Base-by-base conservation (phyloP, 345 rosid genomes). In the Euclidium syriacum region DNA sequence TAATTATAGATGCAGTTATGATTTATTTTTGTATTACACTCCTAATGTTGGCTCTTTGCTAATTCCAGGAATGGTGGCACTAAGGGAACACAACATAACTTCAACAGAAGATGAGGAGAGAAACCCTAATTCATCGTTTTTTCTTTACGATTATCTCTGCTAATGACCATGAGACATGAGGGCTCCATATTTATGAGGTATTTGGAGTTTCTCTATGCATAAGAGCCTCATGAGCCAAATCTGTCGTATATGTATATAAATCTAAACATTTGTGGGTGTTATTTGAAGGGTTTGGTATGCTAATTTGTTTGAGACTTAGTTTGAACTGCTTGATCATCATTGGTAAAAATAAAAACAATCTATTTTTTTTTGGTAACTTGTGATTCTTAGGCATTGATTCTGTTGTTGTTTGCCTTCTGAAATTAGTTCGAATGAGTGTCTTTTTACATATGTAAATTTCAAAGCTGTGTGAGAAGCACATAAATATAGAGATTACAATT, bases 71-170 rank as follows among this genome's bases (percentile, higher is more conserved):
- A 36, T 35, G 41, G 49, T 52, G 54, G 44, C 53, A 54, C 24
- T 47, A 62, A 46, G 8, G 20, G 69, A 62, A 70, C 35, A 46
- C 47, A 70, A 55, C 52, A 54, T 52, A 46, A 39, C 52, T 59
- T 61, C 61, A 43, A 52, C 68, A 27, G 43, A 22, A 14, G 64
- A 54, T 53, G 68, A 70, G 9, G 74, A 62, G 29, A 54, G 11
- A 62, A 70, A 14, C 74, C 63, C 44, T 47, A 70, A 6, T 62
- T 53, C 62, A 52, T 34, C 43, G 5, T 62, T 70, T 39, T 54
- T 68, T 36, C 19, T 62, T 16, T 38, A 62, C n/a, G 74, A 70
- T 62, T 54, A 62, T 38, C 22, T 70, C 23, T 62, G 69, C 52
- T 55, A 54, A 27, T 70, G 44, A 70, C 27, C 14, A 36, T 36